These are phyloP conservation scores for Mimosa bimucronata DNA, from an alignment of 306 rosid species.

Conservation along the genomic window DNA sequence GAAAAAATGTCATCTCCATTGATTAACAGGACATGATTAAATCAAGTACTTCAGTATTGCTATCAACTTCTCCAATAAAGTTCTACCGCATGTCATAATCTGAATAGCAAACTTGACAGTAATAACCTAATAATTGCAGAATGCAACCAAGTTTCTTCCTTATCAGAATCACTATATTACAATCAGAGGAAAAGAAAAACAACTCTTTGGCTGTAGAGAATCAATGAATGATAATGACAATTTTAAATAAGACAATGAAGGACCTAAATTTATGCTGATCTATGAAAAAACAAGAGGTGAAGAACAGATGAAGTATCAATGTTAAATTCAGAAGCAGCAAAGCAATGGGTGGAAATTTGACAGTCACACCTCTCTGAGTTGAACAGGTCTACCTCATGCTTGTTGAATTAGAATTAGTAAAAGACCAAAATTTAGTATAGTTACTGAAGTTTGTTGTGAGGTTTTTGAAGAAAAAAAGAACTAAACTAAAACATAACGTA, in stretches of 20 bases:
- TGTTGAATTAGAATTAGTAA: slow-evolving; percentile 4
- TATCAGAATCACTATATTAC: neutral
- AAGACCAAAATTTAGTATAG: neutral
- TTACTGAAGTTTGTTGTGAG: neutral
- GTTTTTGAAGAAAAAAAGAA: neutral
- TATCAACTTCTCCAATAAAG: neutral
- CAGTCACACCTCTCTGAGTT: slow-evolving; percentile 5
- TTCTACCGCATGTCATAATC: neutral
- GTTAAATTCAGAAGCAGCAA: slow-evolving; percentile 6
- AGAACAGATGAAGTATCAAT: slow-evolving; percentile 13
- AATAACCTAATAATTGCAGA: neutral
- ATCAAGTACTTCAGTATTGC: neutral
- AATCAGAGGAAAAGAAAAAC: too few species aligned
- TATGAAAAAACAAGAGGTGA: neutral
- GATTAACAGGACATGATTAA: neutral
- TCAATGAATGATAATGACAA: slow-evolving; percentile 26
- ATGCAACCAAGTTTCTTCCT: neutral
- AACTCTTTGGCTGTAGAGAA: too few species aligned
- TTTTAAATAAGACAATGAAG: neutral
- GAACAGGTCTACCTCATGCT: neutral
- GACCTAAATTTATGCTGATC: slow-evolving; percentile 7
- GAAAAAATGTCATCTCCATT: slow-evolving; percentile 1
- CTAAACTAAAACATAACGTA: neutral
- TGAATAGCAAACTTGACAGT: neutral
- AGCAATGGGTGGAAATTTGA: neutral